Conservation (phyloP, 345 rosid species). For the Psidium friedrichsthalianum region DNA sequence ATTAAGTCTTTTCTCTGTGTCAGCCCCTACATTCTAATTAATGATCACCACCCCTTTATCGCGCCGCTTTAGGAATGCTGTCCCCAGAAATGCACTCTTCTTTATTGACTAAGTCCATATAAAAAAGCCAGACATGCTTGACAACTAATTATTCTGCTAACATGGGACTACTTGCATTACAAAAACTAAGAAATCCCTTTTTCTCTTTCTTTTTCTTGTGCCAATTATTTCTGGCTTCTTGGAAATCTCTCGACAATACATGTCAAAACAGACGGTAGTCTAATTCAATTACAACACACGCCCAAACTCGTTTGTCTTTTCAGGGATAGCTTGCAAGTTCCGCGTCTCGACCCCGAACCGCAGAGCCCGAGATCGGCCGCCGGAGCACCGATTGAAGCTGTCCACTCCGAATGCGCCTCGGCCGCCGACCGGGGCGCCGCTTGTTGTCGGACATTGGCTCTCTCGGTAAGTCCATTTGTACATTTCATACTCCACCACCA, state of each 20-base stretch:
- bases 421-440: conserved; percentile 39
- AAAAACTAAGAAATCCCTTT: background rate
- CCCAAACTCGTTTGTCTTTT: background rate
- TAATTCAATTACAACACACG: background rate
- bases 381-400: conserved; percentile 14
- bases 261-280: background rate
- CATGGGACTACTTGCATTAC: background rate
- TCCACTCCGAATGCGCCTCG: conserved; percentile 25
- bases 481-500: background rate
- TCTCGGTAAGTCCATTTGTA: conserved; percentile 30
- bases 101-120: background rate
- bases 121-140: conserved; percentile 4
- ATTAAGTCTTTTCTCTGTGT: background rate
- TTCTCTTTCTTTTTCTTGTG: too few relatives aligned
- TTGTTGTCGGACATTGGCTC: conserved; percentile 50
- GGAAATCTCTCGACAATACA: background rate
- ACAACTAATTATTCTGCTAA: conserved; percentile 11
- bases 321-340: conserved; percentile 52
- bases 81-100: background rate
- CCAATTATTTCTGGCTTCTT: background rate
- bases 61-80: conserved; percentile 4
- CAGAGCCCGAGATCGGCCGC: conserved; percentile 10
- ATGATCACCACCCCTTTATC: background rate
- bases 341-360: conserved; percentile 20
- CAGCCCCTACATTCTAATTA: background rate